These are phyloP conservation scores for Sindora glabra DNA, from an alignment of 306 rosid species.

Conservation along the genomic window DNA sequence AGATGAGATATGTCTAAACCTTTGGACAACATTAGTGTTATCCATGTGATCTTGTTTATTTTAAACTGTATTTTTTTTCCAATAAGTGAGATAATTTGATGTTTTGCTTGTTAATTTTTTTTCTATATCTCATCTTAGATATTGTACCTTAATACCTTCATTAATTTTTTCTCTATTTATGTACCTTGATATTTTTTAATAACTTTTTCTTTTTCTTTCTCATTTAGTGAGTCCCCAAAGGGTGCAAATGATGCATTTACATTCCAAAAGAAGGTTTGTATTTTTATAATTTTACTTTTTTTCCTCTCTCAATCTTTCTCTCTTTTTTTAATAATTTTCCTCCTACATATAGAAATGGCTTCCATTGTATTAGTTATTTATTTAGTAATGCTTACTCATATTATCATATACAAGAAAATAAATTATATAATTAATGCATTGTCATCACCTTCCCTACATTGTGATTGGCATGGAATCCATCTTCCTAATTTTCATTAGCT, in stretches of 20 bases:
- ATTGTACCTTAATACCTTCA: not conserved
- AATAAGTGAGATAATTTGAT: not conserved
- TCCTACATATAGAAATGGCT: not conserved
- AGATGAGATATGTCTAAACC: not conserved
- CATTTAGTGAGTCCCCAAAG: constrained; percentile 86
- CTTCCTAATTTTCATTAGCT: no score
- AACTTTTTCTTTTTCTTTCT: not conserved
- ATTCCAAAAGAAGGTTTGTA: constrained; percentile 84
- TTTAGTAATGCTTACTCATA: not conserved
- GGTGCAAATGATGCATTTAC: constrained; percentile 97
- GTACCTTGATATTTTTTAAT: not conserved
- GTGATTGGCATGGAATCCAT: no score
- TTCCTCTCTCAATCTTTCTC: not conserved
- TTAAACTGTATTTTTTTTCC: not conserved
- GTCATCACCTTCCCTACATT: no score
- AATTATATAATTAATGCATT: not conserved
- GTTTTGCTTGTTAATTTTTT: not conserved
- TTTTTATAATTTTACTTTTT: not conserved
- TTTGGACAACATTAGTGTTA: not conserved
- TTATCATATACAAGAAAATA: not conserved
- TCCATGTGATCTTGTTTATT: not conserved
- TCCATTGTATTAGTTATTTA: not conserved
- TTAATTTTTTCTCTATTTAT: not conserved
- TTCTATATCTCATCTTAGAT: not conserved
- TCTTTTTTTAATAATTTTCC: not conserved